These are phyloP conservation scores for Camellia oleifera DNA, from an alignment of 179 eudicot genomes.

Conservation along the genomic window DNA sequence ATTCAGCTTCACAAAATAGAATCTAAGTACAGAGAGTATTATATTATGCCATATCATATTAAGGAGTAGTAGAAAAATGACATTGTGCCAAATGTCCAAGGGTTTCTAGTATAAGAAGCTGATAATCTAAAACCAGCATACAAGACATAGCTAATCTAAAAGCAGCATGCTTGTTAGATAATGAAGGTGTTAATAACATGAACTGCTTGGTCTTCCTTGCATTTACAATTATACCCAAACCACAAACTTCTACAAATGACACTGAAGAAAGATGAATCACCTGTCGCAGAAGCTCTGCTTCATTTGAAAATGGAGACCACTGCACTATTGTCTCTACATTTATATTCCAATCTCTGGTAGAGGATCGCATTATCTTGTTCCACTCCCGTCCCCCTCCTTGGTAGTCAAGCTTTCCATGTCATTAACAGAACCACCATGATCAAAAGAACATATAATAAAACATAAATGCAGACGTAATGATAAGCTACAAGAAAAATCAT, in stretches of 20 bases:
- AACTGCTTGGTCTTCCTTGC: constrained; percentile 9
- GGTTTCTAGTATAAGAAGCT: not conserved
- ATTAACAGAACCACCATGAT: constrained; percentile 9
- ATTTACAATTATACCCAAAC: not conserved
- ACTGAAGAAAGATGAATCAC: constrained; percentile 29
- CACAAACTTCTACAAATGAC: not conserved
- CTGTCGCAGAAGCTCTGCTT: constrained; percentile 80
- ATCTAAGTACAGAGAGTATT: not conserved
- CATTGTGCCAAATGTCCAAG: not conserved
- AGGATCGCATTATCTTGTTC: constrained; percentile 57
- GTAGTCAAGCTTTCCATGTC: constrained; percentile 63
- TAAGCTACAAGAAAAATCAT: not conserved
- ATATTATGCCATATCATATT: not conserved
- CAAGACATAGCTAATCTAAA: not conserved
- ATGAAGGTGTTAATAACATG: constrained; percentile 5
- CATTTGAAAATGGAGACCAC: constrained; percentile 93
- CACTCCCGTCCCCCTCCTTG: constrained; percentile 52
- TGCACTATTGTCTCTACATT: constrained; percentile 63
- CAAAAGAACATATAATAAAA: not conserved
- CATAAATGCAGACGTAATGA: not conserved
- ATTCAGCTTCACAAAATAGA: not conserved
- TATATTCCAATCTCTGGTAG: constrained; percentile 63
- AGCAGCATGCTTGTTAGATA: not conserved
- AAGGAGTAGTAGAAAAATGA: not conserved
- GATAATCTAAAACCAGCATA: not conserved